These are phyloP conservation scores for Arabidopsis suecica DNA, from an alignment of 345 rosid genomes.

Conservation along the genomic window DNA sequence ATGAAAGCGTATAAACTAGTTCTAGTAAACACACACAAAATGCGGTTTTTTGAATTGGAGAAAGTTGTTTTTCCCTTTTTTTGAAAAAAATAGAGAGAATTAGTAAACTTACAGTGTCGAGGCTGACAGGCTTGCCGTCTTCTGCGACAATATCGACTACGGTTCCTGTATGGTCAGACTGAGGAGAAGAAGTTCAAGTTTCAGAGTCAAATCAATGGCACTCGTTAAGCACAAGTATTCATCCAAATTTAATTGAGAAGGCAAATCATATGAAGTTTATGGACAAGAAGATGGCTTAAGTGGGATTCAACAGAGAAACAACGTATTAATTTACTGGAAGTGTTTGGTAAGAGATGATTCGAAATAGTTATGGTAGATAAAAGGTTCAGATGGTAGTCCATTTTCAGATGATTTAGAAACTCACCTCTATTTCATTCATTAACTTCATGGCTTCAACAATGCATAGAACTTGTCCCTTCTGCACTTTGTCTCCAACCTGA, in stretches of 20 bases:
- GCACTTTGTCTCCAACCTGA: constrained; percentile 94
- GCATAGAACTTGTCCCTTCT: constrained; percentile 89
- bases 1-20: background rate
- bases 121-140: constrained; percentile 74
- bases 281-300: background rate
- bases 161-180: constrained; percentile 87
- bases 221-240: background rate
- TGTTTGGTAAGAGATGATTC: constrained; percentile 15
- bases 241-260: background rate
- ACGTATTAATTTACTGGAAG: background rate
- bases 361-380: background rate
- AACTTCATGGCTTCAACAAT: constrained; percentile 94
- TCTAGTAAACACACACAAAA: background rate
- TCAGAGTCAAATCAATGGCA: constrained; percentile 11
- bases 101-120: constrained; percentile 63
- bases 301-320: background rate
- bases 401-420: constrained; percentile 30
- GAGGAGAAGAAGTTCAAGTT: constrained; percentile 22
- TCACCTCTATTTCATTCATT: constrained; percentile 95
- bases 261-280: background rate
- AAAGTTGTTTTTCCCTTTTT: background rate
- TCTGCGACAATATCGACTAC: constrained; percentile 74
- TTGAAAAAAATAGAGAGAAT: background rate
- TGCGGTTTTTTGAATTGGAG: background rate
- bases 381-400: background rate